phyloP scores from a whole-genome alignment of 1,284 basidiomycete genomes.

The Schizophyllum amplum region DNA sequence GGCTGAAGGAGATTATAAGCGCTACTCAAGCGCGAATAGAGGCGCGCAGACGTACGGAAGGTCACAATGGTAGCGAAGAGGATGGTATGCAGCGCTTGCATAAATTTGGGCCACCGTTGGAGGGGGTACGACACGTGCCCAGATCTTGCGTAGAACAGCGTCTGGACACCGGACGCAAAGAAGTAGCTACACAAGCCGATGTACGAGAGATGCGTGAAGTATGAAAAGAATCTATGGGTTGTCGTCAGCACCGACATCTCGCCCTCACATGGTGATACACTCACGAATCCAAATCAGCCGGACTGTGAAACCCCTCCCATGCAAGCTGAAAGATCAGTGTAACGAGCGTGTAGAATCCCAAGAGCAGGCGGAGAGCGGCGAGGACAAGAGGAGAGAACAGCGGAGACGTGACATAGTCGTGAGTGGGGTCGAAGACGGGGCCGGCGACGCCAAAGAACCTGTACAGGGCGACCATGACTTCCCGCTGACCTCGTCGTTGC shows the following conservation, averaged over 20 bases:
- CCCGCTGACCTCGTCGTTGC: constrained; percentile 30
- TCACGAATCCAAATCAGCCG: background rate
- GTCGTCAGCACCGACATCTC: background rate
- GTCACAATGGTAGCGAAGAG: constrained; percentile 46
- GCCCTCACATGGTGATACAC: background rate
- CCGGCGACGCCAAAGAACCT: constrained; percentile 12
- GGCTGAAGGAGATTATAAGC: constrained; percentile 29
- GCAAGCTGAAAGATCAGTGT: constrained; percentile 31
- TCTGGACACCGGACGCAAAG: constrained; percentile 51
- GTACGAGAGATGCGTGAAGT: constrained; percentile 57
- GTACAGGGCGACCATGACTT: background rate
- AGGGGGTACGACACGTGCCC: constrained; percentile 36
- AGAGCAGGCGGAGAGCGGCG: constrained; percentile 35
- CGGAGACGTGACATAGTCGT: constrained; percentile 52
- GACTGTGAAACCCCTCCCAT: constrained; percentile 11
- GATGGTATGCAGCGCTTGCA: constrained; percentile 53
- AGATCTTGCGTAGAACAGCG: constrained; percentile 31
- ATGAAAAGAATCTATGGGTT: constrained; percentile 45
- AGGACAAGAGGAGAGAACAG: constrained; percentile 38
- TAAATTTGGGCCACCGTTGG: constrained; percentile 37
- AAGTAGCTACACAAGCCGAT: constrained; percentile 57
- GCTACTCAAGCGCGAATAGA: constrained; percentile 2
- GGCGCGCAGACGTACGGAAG: constrained; percentile 40
- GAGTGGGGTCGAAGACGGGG: constrained; percentile 44
- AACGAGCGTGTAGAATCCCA: constrained; percentile 47